These are phyloP conservation scores for Phytophthora colocasiae DNA, from an alignment of 352 stramenopile genomes.

Conservation along the genomic window DNA sequence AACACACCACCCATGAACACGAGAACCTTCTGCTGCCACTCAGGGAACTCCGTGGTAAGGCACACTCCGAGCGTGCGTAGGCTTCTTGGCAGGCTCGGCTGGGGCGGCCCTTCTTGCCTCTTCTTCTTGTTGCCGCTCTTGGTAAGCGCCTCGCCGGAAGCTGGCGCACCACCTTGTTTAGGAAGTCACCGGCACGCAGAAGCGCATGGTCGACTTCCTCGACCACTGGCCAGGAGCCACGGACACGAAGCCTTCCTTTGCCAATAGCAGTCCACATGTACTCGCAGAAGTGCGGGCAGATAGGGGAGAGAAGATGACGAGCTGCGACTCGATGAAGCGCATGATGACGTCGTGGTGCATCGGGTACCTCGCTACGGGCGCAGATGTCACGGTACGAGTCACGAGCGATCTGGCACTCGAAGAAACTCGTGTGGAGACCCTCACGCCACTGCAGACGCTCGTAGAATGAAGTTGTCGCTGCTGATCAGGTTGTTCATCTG, in stretches of 20 bases:
- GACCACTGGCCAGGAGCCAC: slow-evolving; percentile 87
- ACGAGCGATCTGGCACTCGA: slow-evolving; percentile 98
- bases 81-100: slow-evolving; percentile 86
- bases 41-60: slow-evolving; percentile 84
- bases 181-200: slow-evolving; percentile 93
- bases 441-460: slow-evolving; percentile 95
- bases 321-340: slow-evolving; percentile 94
- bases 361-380: slow-evolving; percentile 66
- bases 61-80: slow-evolving; percentile 89
- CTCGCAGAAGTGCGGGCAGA: slow-evolving; percentile 96
- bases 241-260: slow-evolving; percentile 92
- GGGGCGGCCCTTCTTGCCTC: slow-evolving; percentile 80
- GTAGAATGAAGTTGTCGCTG: slow-evolving; percentile 88
- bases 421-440: slow-evolving; percentile 98
- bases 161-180: slow-evolving; percentile 92
- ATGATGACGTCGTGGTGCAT: slow-evolving; percentile 95
- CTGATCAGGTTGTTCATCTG: slow-evolving; percentile 97
- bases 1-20: slow-evolving; percentile 81
- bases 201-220: slow-evolving; percentile 93
- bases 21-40: slow-evolving; percentile 88
- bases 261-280: slow-evolving; percentile 94
- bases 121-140: slow-evolving; percentile 90
- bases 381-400: slow-evolving; percentile 99
- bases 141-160: slow-evolving; percentile 88
- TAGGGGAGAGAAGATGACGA: slow-evolving; percentile 95